These are phyloP conservation scores for Parastagonospora avenae DNA, from an alignment of 2,329 filamentous ascomycete genomes.

Conservation along the genomic window DNA sequence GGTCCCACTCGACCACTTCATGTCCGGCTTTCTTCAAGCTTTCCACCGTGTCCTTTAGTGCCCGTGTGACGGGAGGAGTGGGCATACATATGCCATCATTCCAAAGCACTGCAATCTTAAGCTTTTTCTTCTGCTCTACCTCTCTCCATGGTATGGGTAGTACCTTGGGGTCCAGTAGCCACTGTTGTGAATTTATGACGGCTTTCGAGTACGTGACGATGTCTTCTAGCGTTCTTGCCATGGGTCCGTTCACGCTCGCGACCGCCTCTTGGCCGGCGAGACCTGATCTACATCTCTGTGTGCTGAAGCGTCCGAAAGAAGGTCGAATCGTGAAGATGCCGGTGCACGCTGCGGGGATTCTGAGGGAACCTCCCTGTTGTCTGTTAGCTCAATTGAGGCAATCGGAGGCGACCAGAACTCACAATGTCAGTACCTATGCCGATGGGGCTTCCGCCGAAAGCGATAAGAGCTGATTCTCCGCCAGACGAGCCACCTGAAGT, in stretches of 20 bases:
- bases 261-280: constrained; percentile 70
- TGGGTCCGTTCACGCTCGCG: constrained; percentile 66
- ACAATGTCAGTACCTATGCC: constrained; percentile 70
- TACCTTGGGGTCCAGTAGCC: constrained; percentile 58
- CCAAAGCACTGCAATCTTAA: constrained; percentile 64
- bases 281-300: constrained; percentile 59
- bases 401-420: background rate
- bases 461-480: constrained; percentile 68
- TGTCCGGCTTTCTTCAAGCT: constrained; percentile 58
- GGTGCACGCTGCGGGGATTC: constrained; percentile 62
- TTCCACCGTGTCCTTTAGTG: constrained; percentile 60
- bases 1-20: constrained; percentile 62
- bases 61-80: constrained; percentile 60
- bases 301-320: constrained; percentile 65
- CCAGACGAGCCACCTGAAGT: constrained; percentile 71
- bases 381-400: constrained; percentile 5
- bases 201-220: constrained; percentile 50
- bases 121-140: constrained; percentile 51
- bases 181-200: constrained; percentile 54
- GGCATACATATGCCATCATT: constrained; percentile 58
- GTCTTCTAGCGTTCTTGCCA: constrained; percentile 62
- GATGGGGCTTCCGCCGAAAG: constrained; percentile 62
- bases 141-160: constrained; percentile 60
- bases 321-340: constrained; percentile 64
- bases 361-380: constrained; percentile 56